Base-by-base conservation (phyloP, 2,329 filamentous ascomycete genomes). In the Neonectria ditissima region DNA sequence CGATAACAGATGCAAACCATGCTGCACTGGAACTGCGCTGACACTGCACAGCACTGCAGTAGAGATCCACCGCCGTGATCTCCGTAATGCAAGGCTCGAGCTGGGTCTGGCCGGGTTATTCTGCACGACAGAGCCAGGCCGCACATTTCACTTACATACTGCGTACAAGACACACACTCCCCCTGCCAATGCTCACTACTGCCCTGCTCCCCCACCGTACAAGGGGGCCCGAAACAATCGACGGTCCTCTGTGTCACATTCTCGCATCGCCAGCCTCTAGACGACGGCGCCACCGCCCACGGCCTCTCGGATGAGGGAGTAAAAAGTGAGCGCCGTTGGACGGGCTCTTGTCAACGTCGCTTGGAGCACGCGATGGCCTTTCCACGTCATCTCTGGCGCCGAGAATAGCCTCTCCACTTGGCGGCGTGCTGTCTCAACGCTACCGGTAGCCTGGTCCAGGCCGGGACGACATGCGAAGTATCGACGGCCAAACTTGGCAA, bases 11-110 rank as follows among this genome's bases (percentile, higher is more conserved):
- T 65, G 59, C 59, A 65, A 65, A 63, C 59, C 63, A 63, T 55
- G n/a, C 59, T 55, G 55, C 32, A 37, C 54, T 34, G 24, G 32
- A 13, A 45, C 65, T 62, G 65, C 68, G 68, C 53, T 67, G 57
- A 50, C 43, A 66, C 64, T 72, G 70, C 70, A 73, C 66, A 73
- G 67, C 67, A 70, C 57, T 72, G 71, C 71, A 72, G 69, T 66
- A 57, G 48, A 59, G 71, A 73, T 73, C 71, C 65, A 64, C 65
- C 59, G 52, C 56, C 52, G 51, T 67, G 57, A 37, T 37, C 34
- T 69, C 67, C 68, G 66, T 69, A 63, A 65, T 59, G 65, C 58
- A 71, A 71, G 70, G 66, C 72, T 65, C 69, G 65, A 69, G 63
- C 50, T 53, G 28, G 32, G 30, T 22, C 28, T 39, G 55, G 59